Percentiles rank a stretch among this genome's conserved stretches.
Evolutionary conservation across 306 rosid genomes (phyloP).

Genomic region (Medicago lupulina): DNA sequence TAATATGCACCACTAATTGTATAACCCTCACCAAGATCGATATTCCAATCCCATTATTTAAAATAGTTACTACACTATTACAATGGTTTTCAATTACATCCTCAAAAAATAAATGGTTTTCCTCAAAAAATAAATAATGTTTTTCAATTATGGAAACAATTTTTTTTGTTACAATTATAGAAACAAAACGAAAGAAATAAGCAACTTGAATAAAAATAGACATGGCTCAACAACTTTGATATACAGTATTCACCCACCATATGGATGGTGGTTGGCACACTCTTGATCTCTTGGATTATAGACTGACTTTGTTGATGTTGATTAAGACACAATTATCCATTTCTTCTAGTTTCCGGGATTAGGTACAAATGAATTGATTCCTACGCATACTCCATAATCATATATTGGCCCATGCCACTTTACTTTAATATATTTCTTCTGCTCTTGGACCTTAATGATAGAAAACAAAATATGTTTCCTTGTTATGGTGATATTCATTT

Average conservation of each 20-base stretch:
- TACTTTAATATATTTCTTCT: background rate
- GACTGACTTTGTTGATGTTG: conserved; percentile 33
- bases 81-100: too few relatives aligned
- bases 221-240: background rate
- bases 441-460: background rate
- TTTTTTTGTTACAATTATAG: too few relatives aligned
- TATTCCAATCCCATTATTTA: too few relatives aligned
- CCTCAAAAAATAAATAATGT: too few relatives aligned
- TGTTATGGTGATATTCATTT: too few relatives aligned
- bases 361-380: conserved; percentile 10
- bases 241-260: conserved; percentile 15
- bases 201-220: too few relatives aligned
- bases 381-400: conserved; percentile 12
- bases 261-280: background rate
- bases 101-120: too few relatives aligned
- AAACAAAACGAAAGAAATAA: too few relatives aligned
- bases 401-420: background rate
- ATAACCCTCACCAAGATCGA: too few relatives aligned
- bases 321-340: conserved; percentile 37
- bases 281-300: conserved; percentile 29
- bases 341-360: conserved; percentile 10
- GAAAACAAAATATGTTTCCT: background rate
- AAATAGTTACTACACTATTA: too few relatives aligned
- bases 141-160: too few relatives aligned
- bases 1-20: too few relatives aligned